These are phyloP conservation scores for Peronosclerospora sorghi DNA, from an alignment of 352 stramenopile genomes.

Conservation along the genomic window DNA sequence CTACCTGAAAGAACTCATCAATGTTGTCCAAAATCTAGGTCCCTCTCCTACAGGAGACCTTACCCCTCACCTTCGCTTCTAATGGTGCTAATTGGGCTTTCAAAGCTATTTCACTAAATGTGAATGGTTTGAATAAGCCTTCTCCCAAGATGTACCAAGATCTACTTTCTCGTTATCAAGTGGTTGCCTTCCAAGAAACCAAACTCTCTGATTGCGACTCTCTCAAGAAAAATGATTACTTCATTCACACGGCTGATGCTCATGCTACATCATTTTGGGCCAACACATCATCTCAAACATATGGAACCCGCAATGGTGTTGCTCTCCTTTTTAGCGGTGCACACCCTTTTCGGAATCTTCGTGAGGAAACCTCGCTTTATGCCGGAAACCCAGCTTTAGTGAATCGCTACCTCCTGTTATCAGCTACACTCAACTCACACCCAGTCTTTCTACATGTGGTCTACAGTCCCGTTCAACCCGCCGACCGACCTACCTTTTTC, in stretches of 20 bases:
- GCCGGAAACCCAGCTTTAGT: not conserved
- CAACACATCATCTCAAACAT: not conserved
- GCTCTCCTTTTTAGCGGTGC: not conserved
- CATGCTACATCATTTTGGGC: slow-evolving; percentile 1
- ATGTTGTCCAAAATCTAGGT: not conserved
- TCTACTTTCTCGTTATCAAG: not conserved
- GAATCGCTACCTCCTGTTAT: not conserved
- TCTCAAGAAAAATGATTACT: not conserved
- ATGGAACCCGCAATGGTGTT: not conserved
- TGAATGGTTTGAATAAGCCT: not conserved
- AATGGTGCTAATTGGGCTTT: not conserved
- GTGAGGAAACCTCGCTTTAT: not conserved
- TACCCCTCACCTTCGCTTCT: not conserved
- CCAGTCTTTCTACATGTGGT: not conserved
- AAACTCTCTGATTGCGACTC: not conserved
- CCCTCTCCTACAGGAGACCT: not conserved
- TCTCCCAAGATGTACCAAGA: not conserved
- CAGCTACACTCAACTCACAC: not conserved
- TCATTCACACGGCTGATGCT: not conserved
- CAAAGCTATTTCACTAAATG: not conserved
- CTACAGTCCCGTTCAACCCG: not conserved
- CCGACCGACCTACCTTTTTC: not conserved
- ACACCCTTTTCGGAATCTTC: not conserved
- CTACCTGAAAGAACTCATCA: not conserved
- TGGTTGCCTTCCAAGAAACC: slow-evolving; percentile 6